Percentiles rank a stretch among this genome's conserved stretches.
These are phyloP conservation scores for Galeopsis tetrahit DNA, from an alignment of 257 asterid genomes.

Conservation along the genomic window DNA sequence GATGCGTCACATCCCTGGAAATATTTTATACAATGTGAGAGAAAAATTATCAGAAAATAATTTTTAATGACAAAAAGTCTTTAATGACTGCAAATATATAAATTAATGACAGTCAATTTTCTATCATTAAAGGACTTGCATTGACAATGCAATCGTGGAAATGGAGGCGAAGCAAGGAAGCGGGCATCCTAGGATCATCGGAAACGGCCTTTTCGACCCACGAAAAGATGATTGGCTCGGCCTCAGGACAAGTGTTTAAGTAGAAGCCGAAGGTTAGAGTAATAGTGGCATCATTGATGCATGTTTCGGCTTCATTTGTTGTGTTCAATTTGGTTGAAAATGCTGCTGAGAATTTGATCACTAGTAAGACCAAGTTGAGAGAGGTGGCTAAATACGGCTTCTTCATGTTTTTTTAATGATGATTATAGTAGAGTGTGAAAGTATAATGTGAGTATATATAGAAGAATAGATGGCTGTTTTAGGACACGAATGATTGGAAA, in stretches of 20 bases:
- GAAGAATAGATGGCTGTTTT: not conserved
- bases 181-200: conserved; percentile 85
- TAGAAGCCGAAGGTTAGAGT: conserved; percentile 63
- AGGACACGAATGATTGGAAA: not conserved
- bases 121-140: conserved; percentile 44
- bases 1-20: conserved; percentile 91
- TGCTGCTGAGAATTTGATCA: conserved; percentile 39
- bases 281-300: conserved; percentile 49
- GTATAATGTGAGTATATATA: conserved; percentile 37
- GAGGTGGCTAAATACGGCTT: conserved; percentile 24
- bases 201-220: conserved; percentile 75
- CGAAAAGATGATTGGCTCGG: conserved; percentile 72
- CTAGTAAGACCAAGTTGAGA: conserved; percentile 42
- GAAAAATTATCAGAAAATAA: not conserved
- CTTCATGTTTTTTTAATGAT: conserved; percentile 35
- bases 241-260: conserved; percentile 67
- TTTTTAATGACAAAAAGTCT: too few relatives aligned
- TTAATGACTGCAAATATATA: too few relatives aligned
- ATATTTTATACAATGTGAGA: not conserved
- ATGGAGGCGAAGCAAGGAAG: conserved; percentile 90
- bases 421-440: not conserved
- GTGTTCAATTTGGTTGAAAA: conserved; percentile 19
- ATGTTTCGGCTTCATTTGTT: conserved; percentile 41
- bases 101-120: too few relatives aligned
- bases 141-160: conserved; percentile 92